Conservation (phyloP, 352 stramenopile species). For the Globisporangium perplexum region DNA sequence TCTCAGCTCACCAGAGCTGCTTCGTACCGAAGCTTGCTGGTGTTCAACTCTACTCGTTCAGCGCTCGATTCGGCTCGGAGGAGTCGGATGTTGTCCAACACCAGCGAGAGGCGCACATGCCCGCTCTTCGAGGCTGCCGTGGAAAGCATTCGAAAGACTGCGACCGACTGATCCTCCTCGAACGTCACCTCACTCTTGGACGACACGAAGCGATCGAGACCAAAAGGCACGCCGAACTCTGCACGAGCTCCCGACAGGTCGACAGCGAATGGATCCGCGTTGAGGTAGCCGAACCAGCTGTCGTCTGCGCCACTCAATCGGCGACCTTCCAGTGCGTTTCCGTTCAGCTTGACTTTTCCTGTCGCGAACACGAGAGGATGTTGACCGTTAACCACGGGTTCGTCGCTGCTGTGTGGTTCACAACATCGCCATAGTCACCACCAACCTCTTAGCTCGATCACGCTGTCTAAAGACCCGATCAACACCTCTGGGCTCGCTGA, state of each 20-base stretch:
- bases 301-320: constrained; percentile 7
- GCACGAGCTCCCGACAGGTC: constrained; percentile 1
- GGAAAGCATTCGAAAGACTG: background rate
- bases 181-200: constrained; percentile 16
- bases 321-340: constrained; percentile 24
- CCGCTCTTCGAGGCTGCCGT: background rate
- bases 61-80: background rate
- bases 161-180: background rate
- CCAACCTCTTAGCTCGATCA: constrained; percentile 27
- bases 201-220: constrained; percentile 21
- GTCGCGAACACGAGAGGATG: background rate
- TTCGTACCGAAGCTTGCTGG: constrained; percentile 9
- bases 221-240: constrained; percentile 28
- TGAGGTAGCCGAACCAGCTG: constrained; percentile 29
- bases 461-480: constrained; percentile 25
- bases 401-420: background rate
- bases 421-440: background rate
- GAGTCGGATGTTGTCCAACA: constrained; percentile 25
- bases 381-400: background rate
- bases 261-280: constrained; percentile 21
- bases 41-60: background rate
- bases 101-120: constrained; percentile 26
- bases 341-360: constrained; percentile 56
- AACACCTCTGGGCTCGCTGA: constrained; percentile 20
- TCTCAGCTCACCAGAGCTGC: background rate